Conservation (phyloP, 768 basidiomycete species). For the Mycena metata region DNA sequence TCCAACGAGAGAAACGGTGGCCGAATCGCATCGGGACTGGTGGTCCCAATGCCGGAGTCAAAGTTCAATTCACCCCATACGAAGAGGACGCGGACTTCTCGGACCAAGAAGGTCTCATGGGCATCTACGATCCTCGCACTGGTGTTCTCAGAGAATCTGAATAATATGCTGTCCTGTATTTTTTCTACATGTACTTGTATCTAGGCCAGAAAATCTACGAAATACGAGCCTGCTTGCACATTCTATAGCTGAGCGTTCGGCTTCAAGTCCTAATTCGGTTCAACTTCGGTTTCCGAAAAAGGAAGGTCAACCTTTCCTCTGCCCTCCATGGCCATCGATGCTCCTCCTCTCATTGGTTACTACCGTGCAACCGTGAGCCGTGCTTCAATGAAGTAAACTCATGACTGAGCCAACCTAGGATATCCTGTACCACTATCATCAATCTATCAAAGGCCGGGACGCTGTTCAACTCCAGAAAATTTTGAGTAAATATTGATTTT, state of each 20-base stretch:
- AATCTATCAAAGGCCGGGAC: conserved; percentile 28
- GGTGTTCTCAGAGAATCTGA: conserved; percentile 18
- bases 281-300: neutral
- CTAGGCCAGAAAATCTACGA: too few species aligned
- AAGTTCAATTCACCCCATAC: conserved; percentile 57
- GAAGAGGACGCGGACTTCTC: conserved; percentile 63
- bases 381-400: too few species aligned
- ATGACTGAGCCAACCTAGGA: neutral
- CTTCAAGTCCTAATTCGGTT: conserved; percentile 9
- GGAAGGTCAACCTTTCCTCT: neutral
- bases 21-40: conserved; percentile 56
- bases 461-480: conserved; percentile 35
- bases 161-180: neutral
- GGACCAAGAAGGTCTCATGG: conserved; percentile 57
- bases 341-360: conserved; percentile 11
- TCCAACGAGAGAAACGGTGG: conserved; percentile 69
- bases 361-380: conserved; percentile 3
- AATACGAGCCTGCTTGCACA: too few species aligned
- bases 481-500: conserved; percentile 23
- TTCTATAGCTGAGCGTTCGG: too few species aligned
- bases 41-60: conserved; percentile 40
- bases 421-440: conserved; percentile 29
- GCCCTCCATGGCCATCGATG: conserved; percentile 9
- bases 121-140: conserved; percentile 14
- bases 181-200: neutral